Evolutionary conservation across 2,329 filamentous ascomycete species (phyloP), one percentile per base, ranked within the genome.

Genomic region (Ophiosphaerella herpotricha): DNA sequence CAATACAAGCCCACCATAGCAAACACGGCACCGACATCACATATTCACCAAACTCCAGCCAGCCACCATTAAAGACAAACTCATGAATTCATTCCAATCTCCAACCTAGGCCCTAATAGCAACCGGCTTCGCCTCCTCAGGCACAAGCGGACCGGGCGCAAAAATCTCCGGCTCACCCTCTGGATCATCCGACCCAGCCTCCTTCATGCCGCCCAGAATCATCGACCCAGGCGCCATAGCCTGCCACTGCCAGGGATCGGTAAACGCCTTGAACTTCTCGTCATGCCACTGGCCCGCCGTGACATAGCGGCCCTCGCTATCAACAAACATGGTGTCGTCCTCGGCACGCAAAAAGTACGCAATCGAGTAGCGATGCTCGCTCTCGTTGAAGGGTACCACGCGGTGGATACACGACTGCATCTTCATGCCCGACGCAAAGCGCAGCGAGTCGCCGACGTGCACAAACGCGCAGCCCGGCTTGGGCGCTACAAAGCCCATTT

Each of bases 281-380:
- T 70, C 66, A 37, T 70, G 66, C 66, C 67, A 70, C 50, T 67
- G 58, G 1, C 63, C 56, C 77, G 81, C 80, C 8, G 81, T 82
- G 53, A 83, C 74, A 55, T 75, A 76, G 37, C 80, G 72, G 49
- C 81, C 81, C 72, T 81, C 79, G 56, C 75, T 77, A 69, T 84
- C 82, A 40, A 74, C 74, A 66, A 84, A 83, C 75, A 80, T 78
- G 62, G 78, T 79, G 60, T 80, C 79, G 66, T 83, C 75, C 74
- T 83, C 80, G 44, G 81, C 78, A 32, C 81, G 75, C 43, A 84
- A 73, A 73, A 84, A 84, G 68, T 84, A 84, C 12, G 82, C 81
- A 54, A 84, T 81, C 8, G 78, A 82, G 75, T 83, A 84, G 48
- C 82, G 78, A 71, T 83, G 78, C 78, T 83, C 78, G 35, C 65